Evolutionary conservation across 129 eudicot genomes (phyloP).

Genomic region (Arctium lappa): DNA sequence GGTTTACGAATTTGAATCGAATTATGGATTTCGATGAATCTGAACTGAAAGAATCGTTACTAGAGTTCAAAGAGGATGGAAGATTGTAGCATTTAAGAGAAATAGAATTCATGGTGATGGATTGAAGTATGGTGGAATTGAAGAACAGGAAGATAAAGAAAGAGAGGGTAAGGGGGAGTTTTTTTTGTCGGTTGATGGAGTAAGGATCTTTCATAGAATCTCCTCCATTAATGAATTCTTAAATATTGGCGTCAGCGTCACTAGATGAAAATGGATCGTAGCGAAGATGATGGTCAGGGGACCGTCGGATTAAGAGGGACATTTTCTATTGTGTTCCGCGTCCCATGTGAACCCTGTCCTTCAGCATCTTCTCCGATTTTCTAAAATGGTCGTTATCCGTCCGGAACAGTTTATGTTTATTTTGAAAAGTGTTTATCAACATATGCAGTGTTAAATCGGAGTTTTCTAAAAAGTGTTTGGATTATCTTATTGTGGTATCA

Average conservation of each 20-base stretch:
- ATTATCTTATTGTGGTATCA: no score
- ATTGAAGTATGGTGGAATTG: not conserved
- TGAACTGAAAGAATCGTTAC: not conserved
- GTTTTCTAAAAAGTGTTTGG: no score
- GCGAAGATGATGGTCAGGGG: not conserved
- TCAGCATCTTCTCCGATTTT: not conserved
- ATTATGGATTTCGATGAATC: constrained; percentile 21
- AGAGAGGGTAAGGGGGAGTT: not conserved
- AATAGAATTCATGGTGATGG: constrained; percentile 34
- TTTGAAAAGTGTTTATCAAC: no score
- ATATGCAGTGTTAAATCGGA: no score
- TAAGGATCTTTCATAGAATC: constrained; percentile 7
- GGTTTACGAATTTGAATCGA: constrained; percentile 22
- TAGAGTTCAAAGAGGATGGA: constrained; percentile 17
- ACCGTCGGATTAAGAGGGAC: not conserved
- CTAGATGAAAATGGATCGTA: not conserved
- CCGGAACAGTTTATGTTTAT: no score
- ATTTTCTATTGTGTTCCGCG: not conserved
- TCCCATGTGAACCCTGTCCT: not conserved
- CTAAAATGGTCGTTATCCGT: not conserved
- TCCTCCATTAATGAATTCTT: not conserved
- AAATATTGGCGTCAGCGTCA: not conserved
- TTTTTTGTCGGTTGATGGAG: constrained; percentile 16
- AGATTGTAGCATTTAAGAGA: constrained; percentile 30
- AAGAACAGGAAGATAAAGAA: not conserved